Conservation (phyloP, 2,329 filamentous ascomycete species). For the Penicillium hordei region DNA sequence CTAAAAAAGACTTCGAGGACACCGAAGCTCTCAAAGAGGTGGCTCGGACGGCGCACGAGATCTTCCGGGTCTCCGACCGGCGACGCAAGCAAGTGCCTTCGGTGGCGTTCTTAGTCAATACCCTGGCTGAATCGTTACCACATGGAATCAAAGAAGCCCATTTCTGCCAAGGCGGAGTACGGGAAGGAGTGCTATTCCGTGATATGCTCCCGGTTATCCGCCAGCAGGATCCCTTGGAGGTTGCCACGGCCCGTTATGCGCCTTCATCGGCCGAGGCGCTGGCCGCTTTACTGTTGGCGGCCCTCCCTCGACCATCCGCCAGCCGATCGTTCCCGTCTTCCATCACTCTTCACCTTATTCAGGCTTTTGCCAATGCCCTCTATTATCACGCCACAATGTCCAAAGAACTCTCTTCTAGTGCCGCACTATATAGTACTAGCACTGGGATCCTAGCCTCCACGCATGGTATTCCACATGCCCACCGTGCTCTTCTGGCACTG, state of each 20-base stretch:
- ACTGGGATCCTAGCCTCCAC: conserved; percentile 35
- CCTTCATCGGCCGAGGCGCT: conserved; percentile 48
- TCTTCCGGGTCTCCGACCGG: conserved; percentile 74
- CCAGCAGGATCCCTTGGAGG: conserved; percentile 64
- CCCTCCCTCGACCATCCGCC: conserved; percentile 43
- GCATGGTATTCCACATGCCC: conserved; percentile 36
- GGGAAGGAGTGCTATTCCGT: conserved; percentile 74
- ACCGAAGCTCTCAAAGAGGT: conserved; percentile 28
- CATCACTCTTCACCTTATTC: conserved; percentile 28
- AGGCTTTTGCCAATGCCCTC: conserved; percentile 35
- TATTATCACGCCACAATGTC: conserved; percentile 34
- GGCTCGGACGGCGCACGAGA: conserved; percentile 32
- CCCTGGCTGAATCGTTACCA: conserved; percentile 67
- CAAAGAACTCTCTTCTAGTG: conserved; percentile 34
- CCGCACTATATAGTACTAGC: conserved; percentile 34
- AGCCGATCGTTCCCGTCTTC: conserved; percentile 26
- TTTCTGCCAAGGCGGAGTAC: conserved; percentile 82
- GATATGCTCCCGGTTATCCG: conserved; percentile 61
- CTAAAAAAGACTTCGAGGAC: conserved; percentile 32
- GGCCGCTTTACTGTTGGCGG: conserved; percentile 48
- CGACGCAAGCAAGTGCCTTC: conserved; percentile 78
- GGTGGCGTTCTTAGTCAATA: conserved; percentile 73
- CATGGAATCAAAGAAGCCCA: conserved; percentile 66
- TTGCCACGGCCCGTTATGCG: conserved; percentile 57
- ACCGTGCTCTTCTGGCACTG: conserved; percentile 36